Evolutionary conservation across 257 asterid genomes (phyloP), one percentile per base, ranked within the genome.

Genomic region (Linaria vulgaris): DNA sequence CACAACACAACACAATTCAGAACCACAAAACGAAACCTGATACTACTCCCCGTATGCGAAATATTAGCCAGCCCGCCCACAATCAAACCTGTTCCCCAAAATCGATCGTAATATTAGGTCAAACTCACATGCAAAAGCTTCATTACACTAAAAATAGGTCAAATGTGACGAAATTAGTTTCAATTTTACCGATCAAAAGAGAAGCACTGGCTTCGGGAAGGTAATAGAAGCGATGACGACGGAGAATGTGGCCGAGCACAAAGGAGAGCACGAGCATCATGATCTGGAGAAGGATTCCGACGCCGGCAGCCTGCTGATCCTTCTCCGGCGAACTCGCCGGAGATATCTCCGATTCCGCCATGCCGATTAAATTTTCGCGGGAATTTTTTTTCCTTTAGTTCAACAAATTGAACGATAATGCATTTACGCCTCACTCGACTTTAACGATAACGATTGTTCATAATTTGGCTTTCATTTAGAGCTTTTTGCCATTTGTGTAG

Each of bases 151-250:
- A 27, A 27, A 2, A 2, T 2, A 6, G 34, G 34, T 6, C 3
- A 27, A 27, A 2, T 27, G 34, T 6, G 6, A 27, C 34, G 34
- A 27, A 27, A 27, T 27, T 34, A 3, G 41, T 34, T 2, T 30
- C 6, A 2, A 2, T 2, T 6, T 6, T 2, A 91, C 99, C 99
- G 68, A 94, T 94, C 78, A 94, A 76, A 51, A 94, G 99, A 14
- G 99, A 94, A 56, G 99, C 99, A 68, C 99, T 94, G 22, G 99
- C 99, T 81, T 94, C 99, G 14, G 99, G 99, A 45, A 90, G 95
- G 76, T 94, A 94, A 75, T 94, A 94, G 77, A 94, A 85, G 49
- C 88, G 86, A 66, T 76, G 97, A 27, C 97, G 97, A 23, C 99
- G 97, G 61, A 94, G 97, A 61, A 90, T 87, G 76, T 94, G 99